Evolutionary conservation across 2,329 filamentous ascomycete genomes (phyloP).

Genomic region (Tolypocladium cylindrosporum): DNA sequence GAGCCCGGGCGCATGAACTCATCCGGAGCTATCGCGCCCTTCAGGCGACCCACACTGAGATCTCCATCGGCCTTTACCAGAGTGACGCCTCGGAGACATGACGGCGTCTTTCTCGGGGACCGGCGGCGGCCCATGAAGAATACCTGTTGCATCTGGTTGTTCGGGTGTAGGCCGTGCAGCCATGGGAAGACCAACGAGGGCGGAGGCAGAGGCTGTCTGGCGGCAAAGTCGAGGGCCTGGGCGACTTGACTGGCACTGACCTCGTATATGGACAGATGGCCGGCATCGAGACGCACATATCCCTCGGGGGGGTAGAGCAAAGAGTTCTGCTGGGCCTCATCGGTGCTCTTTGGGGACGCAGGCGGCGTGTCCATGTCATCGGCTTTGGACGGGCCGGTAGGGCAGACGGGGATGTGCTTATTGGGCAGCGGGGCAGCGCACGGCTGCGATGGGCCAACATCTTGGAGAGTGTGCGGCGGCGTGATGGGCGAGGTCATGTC

Average conservation of each 20-base stretch:
- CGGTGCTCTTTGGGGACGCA: slow-evolving; percentile 51
- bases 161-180: slow-evolving; percentile 84
- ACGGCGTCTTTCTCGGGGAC: slow-evolving; percentile 55
- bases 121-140: slow-evolving; percentile 79
- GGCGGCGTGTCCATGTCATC: slow-evolving; percentile 52
- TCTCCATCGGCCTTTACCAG: slow-evolving; percentile 85
- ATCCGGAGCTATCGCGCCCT: slow-evolving; percentile 73
- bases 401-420: slow-evolving; percentile 83
- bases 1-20: slow-evolving; percentile 57
- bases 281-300: slow-evolving; percentile 42
- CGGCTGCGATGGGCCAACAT: slow-evolving; percentile 10
- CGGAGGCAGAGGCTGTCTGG: slow-evolving; percentile 73
- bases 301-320: slow-evolving; percentile 64
- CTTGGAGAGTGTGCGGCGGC: slow-evolving; percentile 29
- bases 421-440: slow-evolving; percentile 55
- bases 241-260: slow-evolving; percentile 61
- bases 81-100: slow-evolving; percentile 70
- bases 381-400: slow-evolving; percentile 57
- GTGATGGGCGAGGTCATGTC: slow-evolving; percentile 26
- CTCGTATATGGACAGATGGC: slow-evolving; percentile 56
- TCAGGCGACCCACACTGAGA: slow-evolving; percentile 62
- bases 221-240: slow-evolving; percentile 63
- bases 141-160: slow-evolving; percentile 78
- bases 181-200: slow-evolving; percentile 88
- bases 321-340: slow-evolving; percentile 50